Percentiles rank a stretch among this genome's conserved stretches.
These are phyloP conservation scores for Podospora fimiseda DNA, from an alignment of 495 filamentous ascomycete species.

Conservation along the genomic window DNA sequence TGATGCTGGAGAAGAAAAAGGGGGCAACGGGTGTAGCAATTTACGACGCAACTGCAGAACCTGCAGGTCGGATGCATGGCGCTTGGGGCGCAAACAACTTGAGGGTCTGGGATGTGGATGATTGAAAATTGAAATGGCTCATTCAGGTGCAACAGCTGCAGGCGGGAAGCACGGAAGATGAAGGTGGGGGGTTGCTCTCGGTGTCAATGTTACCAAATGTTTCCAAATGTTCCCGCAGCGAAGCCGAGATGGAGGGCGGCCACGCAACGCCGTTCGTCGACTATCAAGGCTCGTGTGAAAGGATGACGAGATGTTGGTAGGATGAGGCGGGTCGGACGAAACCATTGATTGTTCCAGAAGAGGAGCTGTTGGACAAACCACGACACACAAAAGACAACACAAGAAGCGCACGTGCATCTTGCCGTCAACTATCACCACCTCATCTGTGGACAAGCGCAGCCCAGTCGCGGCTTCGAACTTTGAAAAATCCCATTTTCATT, in stretches of 20 bases:
- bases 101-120: background rate
- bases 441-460: too few species aligned
- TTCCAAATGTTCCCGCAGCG: background rate
- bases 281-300: background rate
- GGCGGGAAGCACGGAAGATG: background rate
- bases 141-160: background rate
- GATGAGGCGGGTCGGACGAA: background rate
- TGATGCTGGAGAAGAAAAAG: background rate
- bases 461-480: slow-evolving; percentile 1
- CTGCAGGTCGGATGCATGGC: background rate
- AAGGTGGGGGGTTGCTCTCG: background rate
- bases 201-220: too few species aligned
- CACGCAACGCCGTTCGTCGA: background rate
- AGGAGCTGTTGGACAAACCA: background rate
- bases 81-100: background rate
- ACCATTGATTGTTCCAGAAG: background rate
- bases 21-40: background rate
- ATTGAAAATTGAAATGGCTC: background rate
- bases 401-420: background rate
- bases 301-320: background rate
- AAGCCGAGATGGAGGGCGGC: slow-evolving; percentile 4
- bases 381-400: background rate
- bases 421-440: background rate
- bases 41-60: background rate
- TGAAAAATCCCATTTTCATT: too few species aligned